These are phyloP conservation scores for Lodderomyces beijingensis DNA, from an alignment of 1,139 yeast genomes.

Conservation along the genomic window DNA sequence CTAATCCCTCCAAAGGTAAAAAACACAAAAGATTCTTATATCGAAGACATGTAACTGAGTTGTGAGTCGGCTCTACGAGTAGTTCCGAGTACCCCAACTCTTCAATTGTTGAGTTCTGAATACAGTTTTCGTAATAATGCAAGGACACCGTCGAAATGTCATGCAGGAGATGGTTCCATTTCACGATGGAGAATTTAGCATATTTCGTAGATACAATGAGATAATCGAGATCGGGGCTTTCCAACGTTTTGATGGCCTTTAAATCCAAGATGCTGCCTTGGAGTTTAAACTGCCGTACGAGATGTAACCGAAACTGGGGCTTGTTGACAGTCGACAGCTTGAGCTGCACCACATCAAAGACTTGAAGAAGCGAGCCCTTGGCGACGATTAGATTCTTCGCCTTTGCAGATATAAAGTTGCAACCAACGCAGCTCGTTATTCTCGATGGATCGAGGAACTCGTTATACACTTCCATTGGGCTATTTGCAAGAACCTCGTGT, in stretches of 20 bases:
- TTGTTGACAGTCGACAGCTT: slow-evolving; percentile 18
- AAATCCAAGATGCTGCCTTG: slow-evolving; percentile 69
- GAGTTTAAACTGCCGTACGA: slow-evolving; percentile 64
- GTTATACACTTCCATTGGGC: slow-evolving; percentile 84
- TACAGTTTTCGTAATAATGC: slow-evolving; percentile 79
- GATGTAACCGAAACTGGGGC: slow-evolving; percentile 37
- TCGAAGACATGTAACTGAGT: slow-evolving; percentile 58
- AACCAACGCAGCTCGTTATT: slow-evolving; percentile 59
- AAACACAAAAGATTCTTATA: slow-evolving; percentile 72
- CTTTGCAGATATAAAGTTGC: slow-evolving; percentile 54
- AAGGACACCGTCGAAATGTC: slow-evolving; percentile 68
- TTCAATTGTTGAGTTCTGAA: slow-evolving; percentile 49
- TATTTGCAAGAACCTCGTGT: too few species aligned
- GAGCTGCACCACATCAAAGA: slow-evolving; percentile 45
- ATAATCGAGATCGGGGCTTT: slow-evolving; percentile 51
- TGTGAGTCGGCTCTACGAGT: slow-evolving; percentile 59
- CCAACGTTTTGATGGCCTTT: slow-evolving; percentile 48
- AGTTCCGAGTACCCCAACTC: slow-evolving; percentile 45
- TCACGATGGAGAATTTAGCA: slow-evolving; percentile 74
- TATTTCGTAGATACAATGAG: slow-evolving; percentile 63
- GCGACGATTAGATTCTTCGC: slow-evolving; percentile 61
- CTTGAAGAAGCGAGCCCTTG: slow-evolving; percentile 68
- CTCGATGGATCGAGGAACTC: slow-evolving; percentile 78
- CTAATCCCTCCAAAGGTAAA: slow-evolving; percentile 56
- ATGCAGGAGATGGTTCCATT: slow-evolving; percentile 58